A percentile compares a stretch with the other conserved stretches of the same genome.
phyloP scores from a whole-genome alignment of 2,329 filamentous ascomycete genomes.

The Exophiala sp. region DNA sequence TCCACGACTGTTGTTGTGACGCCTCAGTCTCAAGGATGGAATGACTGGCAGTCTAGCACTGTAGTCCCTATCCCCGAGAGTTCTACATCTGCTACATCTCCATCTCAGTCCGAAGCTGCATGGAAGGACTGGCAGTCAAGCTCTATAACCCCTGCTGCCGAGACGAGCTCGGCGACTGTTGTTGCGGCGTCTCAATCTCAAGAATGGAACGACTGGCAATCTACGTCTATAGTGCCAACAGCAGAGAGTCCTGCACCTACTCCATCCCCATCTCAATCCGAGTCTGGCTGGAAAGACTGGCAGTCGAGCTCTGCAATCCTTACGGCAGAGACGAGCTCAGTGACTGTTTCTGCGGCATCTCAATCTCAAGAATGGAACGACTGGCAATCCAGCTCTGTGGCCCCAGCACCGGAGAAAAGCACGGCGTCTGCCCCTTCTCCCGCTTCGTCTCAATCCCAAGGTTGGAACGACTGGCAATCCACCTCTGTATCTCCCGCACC shows the following conservation, averaged over 20 bases:
- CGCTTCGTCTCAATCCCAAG: neutral
- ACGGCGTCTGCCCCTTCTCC: neutral
- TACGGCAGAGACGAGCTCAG: neutral
- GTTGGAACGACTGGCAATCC: neutral
- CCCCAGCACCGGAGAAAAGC: neutral
- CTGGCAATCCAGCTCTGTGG: conserved; percentile 1
- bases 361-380: neutral
- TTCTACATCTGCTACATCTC: neutral
- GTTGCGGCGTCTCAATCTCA: neutral
- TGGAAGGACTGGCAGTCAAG: neutral
- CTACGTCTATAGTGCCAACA: neutral
- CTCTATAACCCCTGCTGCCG: neutral
- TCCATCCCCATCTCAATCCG: neutral
- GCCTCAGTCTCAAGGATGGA: neutral
- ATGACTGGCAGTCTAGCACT: neutral
- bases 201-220: conserved; percentile 1
- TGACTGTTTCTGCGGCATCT: neutral
- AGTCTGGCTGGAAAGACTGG: neutral
- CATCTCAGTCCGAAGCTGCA: neutral
- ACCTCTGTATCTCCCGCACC: too few species aligned
- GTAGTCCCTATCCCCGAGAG: neutral
- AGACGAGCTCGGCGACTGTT: neutral
- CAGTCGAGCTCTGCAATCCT: neutral
- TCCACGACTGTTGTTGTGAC: neutral
- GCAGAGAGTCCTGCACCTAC: neutral